Evolutionary conservation across 1,139 yeast genomes (phyloP).

Genomic region (Geotrichum citri-aurantii): DNA sequence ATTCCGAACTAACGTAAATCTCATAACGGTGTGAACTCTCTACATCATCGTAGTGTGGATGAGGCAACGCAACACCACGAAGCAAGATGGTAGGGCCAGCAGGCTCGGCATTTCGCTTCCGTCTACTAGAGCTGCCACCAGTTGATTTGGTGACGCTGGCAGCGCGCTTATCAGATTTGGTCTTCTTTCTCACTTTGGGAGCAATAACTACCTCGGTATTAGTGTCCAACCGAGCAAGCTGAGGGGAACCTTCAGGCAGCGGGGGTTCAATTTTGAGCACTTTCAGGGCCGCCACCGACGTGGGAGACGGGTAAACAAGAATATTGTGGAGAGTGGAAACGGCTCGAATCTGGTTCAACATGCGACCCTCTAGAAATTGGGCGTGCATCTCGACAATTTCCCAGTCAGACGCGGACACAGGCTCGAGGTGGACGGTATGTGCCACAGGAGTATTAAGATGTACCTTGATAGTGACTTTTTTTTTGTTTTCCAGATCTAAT

Average conservation of each 20-base stretch:
- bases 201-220: slow-evolving; percentile 79
- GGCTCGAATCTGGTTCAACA: slow-evolving; percentile 76
- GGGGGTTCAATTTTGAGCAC: slow-evolving; percentile 58
- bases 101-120: slow-evolving; percentile 16
- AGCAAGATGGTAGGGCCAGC: slow-evolving; percentile 41
- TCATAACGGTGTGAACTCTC: slow-evolving; percentile 33
- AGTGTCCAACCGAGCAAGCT: slow-evolving; percentile 58
- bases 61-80: slow-evolving; percentile 57
- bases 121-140: slow-evolving; percentile 18
- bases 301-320: slow-evolving; percentile 65
- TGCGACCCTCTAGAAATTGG: slow-evolving; percentile 62
- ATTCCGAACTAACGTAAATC: slow-evolving; percentile 43
- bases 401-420: slow-evolving; percentile 78
- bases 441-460: slow-evolving; percentile 47
- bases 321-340: slow-evolving; percentile 56
- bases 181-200: slow-evolving; percentile 54
- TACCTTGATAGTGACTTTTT: slow-evolving; percentile 39
- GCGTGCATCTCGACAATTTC: slow-evolving; percentile 85
- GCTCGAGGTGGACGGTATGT: slow-evolving; percentile 67
- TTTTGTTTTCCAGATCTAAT: slow-evolving; percentile 43
- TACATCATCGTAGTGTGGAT: slow-evolving; percentile 26
- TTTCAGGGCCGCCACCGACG: slow-evolving; percentile 56
- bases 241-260: slow-evolving; percentile 22
- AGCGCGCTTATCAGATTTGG: slow-evolving; percentile 20
- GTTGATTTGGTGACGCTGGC: slow-evolving; percentile 25